These are phyloP conservation scores for Alternaria tenuissima DNA, from an alignment of 2,329 filamentous ascomycete genomes.

Conservation along the genomic window DNA sequence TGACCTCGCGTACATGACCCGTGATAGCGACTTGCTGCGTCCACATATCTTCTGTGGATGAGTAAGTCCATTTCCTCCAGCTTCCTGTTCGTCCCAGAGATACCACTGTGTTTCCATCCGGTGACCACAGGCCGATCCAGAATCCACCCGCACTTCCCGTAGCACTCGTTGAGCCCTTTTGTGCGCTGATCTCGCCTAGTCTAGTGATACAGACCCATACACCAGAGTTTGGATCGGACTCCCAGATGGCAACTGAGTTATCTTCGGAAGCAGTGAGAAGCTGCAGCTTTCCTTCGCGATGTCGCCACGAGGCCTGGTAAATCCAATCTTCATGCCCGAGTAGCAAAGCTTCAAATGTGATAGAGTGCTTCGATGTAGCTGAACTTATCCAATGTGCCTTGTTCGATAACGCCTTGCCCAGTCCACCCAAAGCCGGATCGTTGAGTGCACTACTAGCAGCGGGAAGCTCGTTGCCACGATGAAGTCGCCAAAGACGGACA, in stretches of 20 bases:
- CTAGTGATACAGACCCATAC: constrained; percentile 89
- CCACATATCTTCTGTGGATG: constrained; percentile 72
- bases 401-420: constrained; percentile 81
- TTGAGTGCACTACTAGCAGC: constrained; percentile 62
- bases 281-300: constrained; percentile 65
- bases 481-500: constrained; percentile 89
- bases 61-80: constrained; percentile 85
- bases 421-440: constrained; percentile 65
- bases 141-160: constrained; percentile 96
- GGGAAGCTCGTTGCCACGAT: constrained; percentile 72
- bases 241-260: constrained; percentile 94
- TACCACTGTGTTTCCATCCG: constrained; percentile 75
- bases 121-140: constrained; percentile 94
- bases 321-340: constrained; percentile 99
- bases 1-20: constrained; percentile 84
- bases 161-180: constrained; percentile 95
- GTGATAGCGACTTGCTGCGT: constrained; percentile 77
- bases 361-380: constrained; percentile 69
- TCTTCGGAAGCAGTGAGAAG: constrained; percentile 92
- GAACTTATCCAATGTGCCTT: constrained; percentile 82
- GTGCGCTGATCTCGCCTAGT: constrained; percentile 90
- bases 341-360: constrained; percentile 92
- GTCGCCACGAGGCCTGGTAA: constrained; percentile 83
- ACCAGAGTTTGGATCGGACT: constrained; percentile 80
- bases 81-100: constrained; percentile 91